Base-by-base conservation (phyloP, 2,329 filamentous ascomycete species). In the Akanthomyces muscarius region DNA sequence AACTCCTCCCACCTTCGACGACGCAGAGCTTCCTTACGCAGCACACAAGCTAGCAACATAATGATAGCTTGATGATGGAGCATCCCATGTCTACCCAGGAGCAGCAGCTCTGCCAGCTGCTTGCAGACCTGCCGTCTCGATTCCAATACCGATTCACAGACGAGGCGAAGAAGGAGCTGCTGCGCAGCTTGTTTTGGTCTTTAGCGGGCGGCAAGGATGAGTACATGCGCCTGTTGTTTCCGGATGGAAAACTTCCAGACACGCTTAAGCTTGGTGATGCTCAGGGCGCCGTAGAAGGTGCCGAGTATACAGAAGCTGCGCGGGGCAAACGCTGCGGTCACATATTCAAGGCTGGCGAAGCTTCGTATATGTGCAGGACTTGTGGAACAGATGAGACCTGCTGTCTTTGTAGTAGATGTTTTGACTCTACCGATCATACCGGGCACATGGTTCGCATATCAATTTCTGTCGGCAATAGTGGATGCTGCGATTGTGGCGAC, bases 401-500 rank as follows among this genome's bases (percentile, higher is more conserved):
- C 76, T 94, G 95, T 56, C 83, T 99, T 18, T 99, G 95, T 78
- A 92, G 91, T 71, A 88, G 89, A 68, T 99, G 95, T 77, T 99
- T 97, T 74, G 92, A 98, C 72, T 87, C 92, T 30, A 98, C 94
- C 45, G 94, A 99, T 72, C 95, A 99, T 75, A 89, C 91, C 13
- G 93, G 89, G 14, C 95, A 99, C 76, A 91, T 92, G 78, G 93
- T 98, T 62, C 89, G 90, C 70, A 92, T 99, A 64, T 90, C 84
- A 63, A 87, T 97, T 53, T 96, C 92, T 1, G 86, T 90, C 2
- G 94, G 94, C 7, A 97, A 97, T 72, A 95, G 90, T 71, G 94
- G 94, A 51, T 98, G 96, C 78, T 99, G 95, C 76, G 95, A 99
- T 76, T 99, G 95, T 73, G 95, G 95, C 64, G 95, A 99, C 72